Base-by-base conservation (phyloP, 345 rosid species). In the Turnera subulata region DNA sequence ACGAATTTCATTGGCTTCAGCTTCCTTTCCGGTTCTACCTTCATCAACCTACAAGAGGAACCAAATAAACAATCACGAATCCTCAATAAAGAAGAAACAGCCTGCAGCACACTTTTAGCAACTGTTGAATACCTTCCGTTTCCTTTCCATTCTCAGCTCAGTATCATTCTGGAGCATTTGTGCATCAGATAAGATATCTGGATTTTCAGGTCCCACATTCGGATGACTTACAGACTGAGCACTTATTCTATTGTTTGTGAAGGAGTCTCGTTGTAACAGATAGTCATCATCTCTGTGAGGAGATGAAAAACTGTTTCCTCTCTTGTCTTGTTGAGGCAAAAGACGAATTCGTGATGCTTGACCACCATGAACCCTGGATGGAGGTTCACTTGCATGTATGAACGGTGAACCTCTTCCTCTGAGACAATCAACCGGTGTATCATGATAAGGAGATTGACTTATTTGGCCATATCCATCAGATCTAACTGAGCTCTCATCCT, bases 1-100 rank as follows among this genome's bases (percentile, higher is more conserved):
- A 63, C 78, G 82, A 57, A 15, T 69, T 65, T 89, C 93, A 60
- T 79, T 63, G 9, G 73, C 77, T 76, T 89, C 98, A 81, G 61
- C 80, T 69, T 85, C 97, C 80, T 81, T 82, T 13, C 76, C 74
- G 43, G 61, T 64, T 76, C 81, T 78, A 63, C 64, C 75, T 71
- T 88, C 99, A 53, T 88, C 95, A 58, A 46, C 61, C 97, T 90
- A 68, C 58, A 71, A 77, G 64, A 48, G 61, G 66, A 75, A 65
- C 20, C 53, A 21, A 23, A 54, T 24, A 64, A n/a, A 55, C 23
- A 53, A 60, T 50, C 33, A 60, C 53, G 18, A 64, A 43, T 45
- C 39, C 24, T 29, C 23, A 24, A 52, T 19, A 56, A 50, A 64
- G 38, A 46, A 42, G 58, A 55, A 50, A 45, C 33, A 21, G 19